phyloP scores from a whole-genome alignment of 2,329 filamentous ascomycete species.

The Calonectria hawksworthii region DNA sequence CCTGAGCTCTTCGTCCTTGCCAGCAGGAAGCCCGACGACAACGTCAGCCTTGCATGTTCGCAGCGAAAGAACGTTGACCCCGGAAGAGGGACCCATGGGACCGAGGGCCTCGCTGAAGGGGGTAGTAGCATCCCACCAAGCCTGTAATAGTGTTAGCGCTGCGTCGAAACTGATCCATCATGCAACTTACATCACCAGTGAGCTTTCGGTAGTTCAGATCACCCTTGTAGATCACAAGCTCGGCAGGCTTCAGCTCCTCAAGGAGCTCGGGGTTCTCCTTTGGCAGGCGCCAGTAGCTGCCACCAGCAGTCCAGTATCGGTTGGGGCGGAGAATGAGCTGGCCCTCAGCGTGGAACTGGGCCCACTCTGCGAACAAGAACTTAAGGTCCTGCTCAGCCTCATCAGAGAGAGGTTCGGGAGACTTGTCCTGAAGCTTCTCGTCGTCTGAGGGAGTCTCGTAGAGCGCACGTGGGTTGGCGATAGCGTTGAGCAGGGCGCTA shows the following conservation, averaged over 20 bases:
- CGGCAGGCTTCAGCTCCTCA: conserved; percentile 84
- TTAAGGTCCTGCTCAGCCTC: conserved; percentile 76
- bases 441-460: conserved; percentile 83
- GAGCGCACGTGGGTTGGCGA: conserved; percentile 83
- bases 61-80: conserved; percentile 86
- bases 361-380: conserved; percentile 89
- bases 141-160: conserved; percentile 44
- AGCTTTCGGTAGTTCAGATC: conserved; percentile 97
- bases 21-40: conserved; percentile 86
- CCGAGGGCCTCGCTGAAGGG: conserved; percentile 89
- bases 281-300: conserved; percentile 91
- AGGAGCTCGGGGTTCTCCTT: conserved; percentile 75
- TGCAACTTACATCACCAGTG: conserved; percentile 80
- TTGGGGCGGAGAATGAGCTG: conserved; percentile 87
- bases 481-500: conserved; percentile 80
- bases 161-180: background rate
- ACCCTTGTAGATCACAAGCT: conserved; percentile 96
- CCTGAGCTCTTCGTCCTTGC: conserved; percentile 85
- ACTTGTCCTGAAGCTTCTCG: conserved; percentile 68
- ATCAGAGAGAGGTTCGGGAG: conserved; percentile 73
- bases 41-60: conserved; percentile 98
- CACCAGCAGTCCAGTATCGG: conserved; percentile 89
- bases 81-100: conserved; percentile 84
- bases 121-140: conserved; percentile 85
- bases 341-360: conserved; percentile 83